Base-by-base conservation (phyloP, 208 protist genomes). In the Histomonas meleagridis region DNA sequence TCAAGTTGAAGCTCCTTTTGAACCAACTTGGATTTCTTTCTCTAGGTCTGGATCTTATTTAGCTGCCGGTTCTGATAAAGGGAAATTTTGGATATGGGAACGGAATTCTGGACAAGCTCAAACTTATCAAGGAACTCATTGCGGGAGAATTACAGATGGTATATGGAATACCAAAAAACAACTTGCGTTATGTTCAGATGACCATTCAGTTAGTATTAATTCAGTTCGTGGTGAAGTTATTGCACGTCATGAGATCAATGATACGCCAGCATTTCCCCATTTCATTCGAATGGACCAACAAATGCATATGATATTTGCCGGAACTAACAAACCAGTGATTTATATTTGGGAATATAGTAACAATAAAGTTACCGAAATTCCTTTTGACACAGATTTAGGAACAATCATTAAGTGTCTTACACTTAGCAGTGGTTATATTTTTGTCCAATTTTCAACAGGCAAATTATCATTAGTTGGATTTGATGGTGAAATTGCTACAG, bases 71-170 rank as follows among this genome's bases (percentile, higher is more conserved):
- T 86, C 76, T 26, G 76, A 86, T 5, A 86, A 86, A 86, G 76
- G 76, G 12, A 86, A 86, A 49, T 86, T 86, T 55, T 86, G 76
- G 76, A 86, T 86, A n/a, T 86, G 76, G 14, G 76, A 86, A 38
- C 23, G 43, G 18, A 86, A 86, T 86, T 55, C 46, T 21, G 10
- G 28, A 55, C 76, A 86, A 38, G 51, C 76, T 38, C 76, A 86
- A 49, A 86, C 43, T 18, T 86, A 86, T 35, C 76, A 86, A 49
- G 76, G 76, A 55, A 86, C 35, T 32, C 76, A 86, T 55, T 43
- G 46, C 26, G 46, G 32, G 18, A 46, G 40, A 38, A 86, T 86
- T 86, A 46, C 46, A n/a, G 76, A 86, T 86, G 76, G 76, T 1
- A 35, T 1, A 1, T 86, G 76, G 76, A 86, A 86, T 86, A 51